These are phyloP conservation scores for Phlyctochytrium bullatum DNA, from an alignment of 192 early-diverging fungal species.

Conservation along the genomic window DNA sequence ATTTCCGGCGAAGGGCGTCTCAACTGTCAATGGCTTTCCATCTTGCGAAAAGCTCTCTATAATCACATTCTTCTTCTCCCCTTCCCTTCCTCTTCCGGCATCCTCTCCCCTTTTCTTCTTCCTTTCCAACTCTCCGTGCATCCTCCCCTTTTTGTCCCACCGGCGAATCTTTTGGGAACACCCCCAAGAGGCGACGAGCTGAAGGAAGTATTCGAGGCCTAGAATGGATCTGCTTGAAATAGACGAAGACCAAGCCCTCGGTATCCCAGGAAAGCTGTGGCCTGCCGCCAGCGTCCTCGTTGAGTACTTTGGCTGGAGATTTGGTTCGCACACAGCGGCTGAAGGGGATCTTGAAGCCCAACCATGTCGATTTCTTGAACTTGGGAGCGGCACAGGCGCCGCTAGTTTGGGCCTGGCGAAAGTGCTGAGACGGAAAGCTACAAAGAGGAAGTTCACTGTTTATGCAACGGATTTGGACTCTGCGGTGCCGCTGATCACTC, in stretches of 20 bases:
- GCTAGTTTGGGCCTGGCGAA: constrained; percentile 18
- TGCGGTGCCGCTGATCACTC: constrained; percentile 12
- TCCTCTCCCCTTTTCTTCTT: too few relatives aligned
- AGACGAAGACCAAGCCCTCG: background rate
- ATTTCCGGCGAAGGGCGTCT: constrained; percentile 21
- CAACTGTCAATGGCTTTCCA: too few relatives aligned
- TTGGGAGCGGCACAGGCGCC: constrained; percentile 21
- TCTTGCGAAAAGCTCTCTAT: too few relatives aligned
- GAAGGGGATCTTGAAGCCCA: background rate
- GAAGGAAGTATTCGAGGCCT: too few relatives aligned
- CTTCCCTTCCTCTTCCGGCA: too few relatives aligned
- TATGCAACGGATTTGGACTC: constrained; percentile 20
- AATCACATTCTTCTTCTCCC: too few relatives aligned
- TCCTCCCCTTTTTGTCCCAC: too few relatives aligned
- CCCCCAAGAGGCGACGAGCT: too few relatives aligned
- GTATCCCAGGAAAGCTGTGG: constrained; percentile 21
- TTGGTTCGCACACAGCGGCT: background rate
- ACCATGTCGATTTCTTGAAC: constrained; percentile 17
- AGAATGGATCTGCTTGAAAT: too few relatives aligned
- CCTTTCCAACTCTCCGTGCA: too few relatives aligned
- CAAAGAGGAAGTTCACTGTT: background rate
- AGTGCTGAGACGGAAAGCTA: background rate
- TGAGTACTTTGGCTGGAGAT: constrained; percentile 23
- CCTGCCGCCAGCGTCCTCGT: constrained; percentile 16
- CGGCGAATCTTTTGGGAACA: too few relatives aligned